These are phyloP conservation scores for Cynara cardunculus DNA, from an alignment of 129 eudicot genomes.

Conservation along the genomic window DNA sequence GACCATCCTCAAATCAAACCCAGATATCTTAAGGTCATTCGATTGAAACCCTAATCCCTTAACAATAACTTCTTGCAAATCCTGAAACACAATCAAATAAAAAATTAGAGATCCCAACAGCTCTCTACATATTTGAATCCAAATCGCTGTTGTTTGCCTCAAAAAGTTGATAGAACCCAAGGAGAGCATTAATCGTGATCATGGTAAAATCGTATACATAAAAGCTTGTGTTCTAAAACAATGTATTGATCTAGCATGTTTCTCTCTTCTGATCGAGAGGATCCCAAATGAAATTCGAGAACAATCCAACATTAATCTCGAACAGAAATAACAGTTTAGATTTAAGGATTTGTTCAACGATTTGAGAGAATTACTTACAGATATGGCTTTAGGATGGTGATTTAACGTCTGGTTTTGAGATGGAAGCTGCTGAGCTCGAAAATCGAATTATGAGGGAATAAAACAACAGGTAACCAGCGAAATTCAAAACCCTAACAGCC, in stretches of 20 bases:
- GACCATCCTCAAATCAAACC: slow-evolving; percentile 85
- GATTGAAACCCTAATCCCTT: slow-evolving; percentile 89
- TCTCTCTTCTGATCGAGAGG: slow-evolving; percentile 4
- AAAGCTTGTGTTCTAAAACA: not conserved
- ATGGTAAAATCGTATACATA: not conserved
- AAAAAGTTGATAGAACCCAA: not conserved
- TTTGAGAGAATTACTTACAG: slow-evolving; percentile 43
- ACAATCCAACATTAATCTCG: not conserved
- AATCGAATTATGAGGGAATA: slow-evolving; percentile 36
- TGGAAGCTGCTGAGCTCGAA: slow-evolving; percentile 42
- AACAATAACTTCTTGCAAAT: slow-evolving; percentile 85
- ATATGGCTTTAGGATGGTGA: slow-evolving; percentile 67
- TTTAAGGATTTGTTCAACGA: not conserved
- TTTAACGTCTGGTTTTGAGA: slow-evolving; percentile 46
- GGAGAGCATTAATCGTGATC: not conserved
- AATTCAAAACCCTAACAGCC: slow-evolving; percentile 24
- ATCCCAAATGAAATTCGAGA: not conserved
- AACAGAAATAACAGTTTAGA: not conserved
- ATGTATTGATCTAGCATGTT: not conserved
- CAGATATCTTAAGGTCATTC: slow-evolving; percentile 79
- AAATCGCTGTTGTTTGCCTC: not conserved
- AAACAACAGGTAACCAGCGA: slow-evolving; percentile 17
- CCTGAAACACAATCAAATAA: slow-evolving; percentile 36
- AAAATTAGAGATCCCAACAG: not conserved
- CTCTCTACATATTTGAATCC: not conserved